Base-by-base conservation (phyloP, 805 yeast genomes). In the Lipomyces sp. region DNA sequence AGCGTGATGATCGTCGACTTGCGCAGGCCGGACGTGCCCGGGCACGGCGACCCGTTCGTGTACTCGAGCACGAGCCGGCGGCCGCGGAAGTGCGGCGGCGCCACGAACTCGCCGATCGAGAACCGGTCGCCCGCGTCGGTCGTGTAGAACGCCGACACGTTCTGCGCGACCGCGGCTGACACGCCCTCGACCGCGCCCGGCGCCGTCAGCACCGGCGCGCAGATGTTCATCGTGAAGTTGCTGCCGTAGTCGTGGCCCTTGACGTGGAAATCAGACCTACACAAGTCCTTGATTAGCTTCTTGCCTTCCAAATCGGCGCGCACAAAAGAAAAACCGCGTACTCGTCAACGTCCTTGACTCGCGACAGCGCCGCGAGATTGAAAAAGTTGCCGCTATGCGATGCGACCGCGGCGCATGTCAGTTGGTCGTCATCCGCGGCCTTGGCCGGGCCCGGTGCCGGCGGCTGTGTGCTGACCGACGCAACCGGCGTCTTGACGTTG, bases 181-280 rank as follows among this genome's bases (percentile, higher is more conserved):
- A 70, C 59, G 39, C 66, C 73, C 1, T 49, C 44, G 44, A 67
- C 68, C 52, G 72, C 76, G 23, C 3, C 58, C 43, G 42, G 60
- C 52, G 37, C 65, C 61, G 37, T 76, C 61, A 23, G 83, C 79
- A n/a, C 81, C 68, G 45, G 85, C 21, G 61, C 76, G 61, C 91
- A 84, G 2, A 84, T 70, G n/a, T 86, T 84, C 37, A 84, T 59
- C 1, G 91, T 84, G 69, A 83, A 89, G 67, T 89, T 89, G 42
- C 70, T 72, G 24, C 81, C 81, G 60, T 78, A 79, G 57, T 83
- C 93, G 65, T 75, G 77, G 0, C 95, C 95, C 53, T 75, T 76
- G 2, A 90, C 81, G 35, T 73, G 68, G 87, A 90, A 86, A 22
- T 83, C 77, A 4, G 47, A 31, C 21, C 54, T 69, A 66, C 13